A percentile compares a stretch with the other conserved stretches of the same genome.
phyloP scores from a whole-genome alignment of 345 rosid species.

The Dipteronia sinensis region DNA sequence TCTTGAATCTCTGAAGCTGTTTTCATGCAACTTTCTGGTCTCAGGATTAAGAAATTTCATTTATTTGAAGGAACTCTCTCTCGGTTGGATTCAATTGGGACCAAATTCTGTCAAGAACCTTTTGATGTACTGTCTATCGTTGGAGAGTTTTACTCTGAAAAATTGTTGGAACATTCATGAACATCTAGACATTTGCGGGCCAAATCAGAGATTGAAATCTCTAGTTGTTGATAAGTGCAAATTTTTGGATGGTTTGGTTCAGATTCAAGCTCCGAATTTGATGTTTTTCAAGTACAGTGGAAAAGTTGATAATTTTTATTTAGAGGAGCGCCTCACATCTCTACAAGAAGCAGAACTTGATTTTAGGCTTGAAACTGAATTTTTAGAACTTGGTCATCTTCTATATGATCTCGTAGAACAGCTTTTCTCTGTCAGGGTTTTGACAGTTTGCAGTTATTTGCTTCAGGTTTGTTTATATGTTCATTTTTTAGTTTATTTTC shows the following conservation, averaged over 20 bases:
- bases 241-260: not conserved
- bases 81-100: conserved; percentile 39
- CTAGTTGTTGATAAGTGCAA: conserved; percentile 36
- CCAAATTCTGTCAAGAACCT: not conserved
- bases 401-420: conserved; percentile 26
- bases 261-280: conserved; percentile 30
- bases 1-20: conserved; percentile 36
- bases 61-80: conserved; percentile 29
- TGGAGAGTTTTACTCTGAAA: conserved; percentile 40
- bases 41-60: conserved; percentile 9
- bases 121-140: conserved; percentile 21
- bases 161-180: conserved; percentile 37
- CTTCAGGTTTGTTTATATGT: conserved; percentile 29
- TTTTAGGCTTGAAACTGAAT: conserved; percentile 31
- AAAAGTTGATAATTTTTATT: not conserved
- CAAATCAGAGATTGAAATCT: conserved; percentile 19
- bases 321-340: conserved; percentile 5
- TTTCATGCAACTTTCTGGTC: conserved; percentile 27
- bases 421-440: conserved; percentile 16
- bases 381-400: conserved; percentile 16
- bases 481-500: not conserved
- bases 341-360: conserved; percentile 39
- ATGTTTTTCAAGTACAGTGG: conserved; percentile 38
- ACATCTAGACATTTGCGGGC: not conserved
- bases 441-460: conserved; percentile 33